phyloP scores from a whole-genome alignment of 2,329 filamentous ascomycete genomes.

The Emmonsiellopsis sp. region DNA sequence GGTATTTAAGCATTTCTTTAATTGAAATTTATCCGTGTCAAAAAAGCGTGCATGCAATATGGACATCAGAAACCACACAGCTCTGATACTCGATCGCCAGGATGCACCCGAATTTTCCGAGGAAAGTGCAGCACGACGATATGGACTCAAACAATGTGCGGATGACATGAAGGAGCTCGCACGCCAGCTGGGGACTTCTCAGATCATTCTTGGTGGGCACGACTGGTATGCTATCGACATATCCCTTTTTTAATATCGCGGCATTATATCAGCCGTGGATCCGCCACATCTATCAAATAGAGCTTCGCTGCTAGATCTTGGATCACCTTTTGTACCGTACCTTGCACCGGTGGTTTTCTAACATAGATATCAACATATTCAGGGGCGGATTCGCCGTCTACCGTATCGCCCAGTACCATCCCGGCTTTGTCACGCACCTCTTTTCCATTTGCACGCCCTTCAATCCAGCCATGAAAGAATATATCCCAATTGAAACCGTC shows the following conservation, averaged over 20 bases:
- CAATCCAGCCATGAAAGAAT: slow-evolving; percentile 44
- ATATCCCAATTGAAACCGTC: slow-evolving; percentile 50
- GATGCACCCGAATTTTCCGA: slow-evolving; percentile 48
- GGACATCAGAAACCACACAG: background rate
- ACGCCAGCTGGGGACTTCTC: slow-evolving; percentile 43
- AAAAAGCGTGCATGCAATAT: background rate
- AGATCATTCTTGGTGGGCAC: slow-evolving; percentile 77
- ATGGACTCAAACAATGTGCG: slow-evolving; percentile 62
- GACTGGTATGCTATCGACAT: slow-evolving; percentile 54
- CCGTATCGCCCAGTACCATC: slow-evolving; percentile 64
- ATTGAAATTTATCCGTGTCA: background rate
- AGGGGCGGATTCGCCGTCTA: slow-evolving; percentile 71
- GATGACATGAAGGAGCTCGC: slow-evolving; percentile 69
- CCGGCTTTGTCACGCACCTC: slow-evolving; percentile 61
- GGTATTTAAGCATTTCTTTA: slow-evolving; percentile 27
- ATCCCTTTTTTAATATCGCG: background rate
- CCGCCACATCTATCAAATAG: no score
- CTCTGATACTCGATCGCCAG: slow-evolving; percentile 14
- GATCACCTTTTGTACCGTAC: background rate
- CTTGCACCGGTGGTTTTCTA: background rate
- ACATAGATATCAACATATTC: background rate
- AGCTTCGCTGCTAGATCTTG: no score
- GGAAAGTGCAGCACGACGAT: slow-evolving; percentile 47
- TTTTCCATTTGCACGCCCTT: slow-evolving; percentile 79
- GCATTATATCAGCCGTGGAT: no score